A percentile compares a stretch with the other conserved stretches of the same genome.
phyloP scores from a whole-genome alignment of 129 eudicot genomes.

The Deinandra increscens region DNA sequence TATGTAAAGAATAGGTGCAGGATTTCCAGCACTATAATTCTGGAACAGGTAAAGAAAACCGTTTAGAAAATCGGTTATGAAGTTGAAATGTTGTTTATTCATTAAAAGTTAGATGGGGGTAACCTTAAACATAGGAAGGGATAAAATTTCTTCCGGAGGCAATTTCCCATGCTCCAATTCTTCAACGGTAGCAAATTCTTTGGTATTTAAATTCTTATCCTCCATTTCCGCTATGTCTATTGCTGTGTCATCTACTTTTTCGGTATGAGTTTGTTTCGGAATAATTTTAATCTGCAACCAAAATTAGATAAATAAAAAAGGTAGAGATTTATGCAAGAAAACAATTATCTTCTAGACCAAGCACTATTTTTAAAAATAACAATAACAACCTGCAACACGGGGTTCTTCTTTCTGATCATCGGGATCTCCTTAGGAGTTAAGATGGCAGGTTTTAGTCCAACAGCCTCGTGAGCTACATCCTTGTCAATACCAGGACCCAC shows the following conservation, averaged over 20 bases:
- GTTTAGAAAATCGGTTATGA: neutral
- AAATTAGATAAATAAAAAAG: neutral
- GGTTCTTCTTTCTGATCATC: constrained; percentile 73
- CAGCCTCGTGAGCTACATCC: constrained; percentile 88
- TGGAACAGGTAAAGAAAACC: constrained; percentile 34
- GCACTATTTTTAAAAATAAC: neutral
- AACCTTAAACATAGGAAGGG: constrained; percentile 98
- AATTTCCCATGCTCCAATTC: constrained; percentile 66
- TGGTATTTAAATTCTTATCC: constrained; percentile 24
- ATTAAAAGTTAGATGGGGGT: constrained; percentile 3
- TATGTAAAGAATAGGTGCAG: constrained; percentile 69
- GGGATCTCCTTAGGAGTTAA: constrained; percentile 91
- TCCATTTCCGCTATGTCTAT: constrained; percentile 37
- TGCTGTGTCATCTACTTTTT: constrained; percentile 32
- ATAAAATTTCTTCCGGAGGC: constrained; percentile 88
- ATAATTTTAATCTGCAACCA: constrained; percentile 67
- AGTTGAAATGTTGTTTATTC: neutral
- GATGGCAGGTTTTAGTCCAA: constrained; percentile 76
- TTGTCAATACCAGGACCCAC: constrained; percentile 91
- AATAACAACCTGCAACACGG: constrained; percentile 72
- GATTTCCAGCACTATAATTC: constrained; percentile 90
- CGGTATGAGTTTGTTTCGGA: constrained; percentile 57
- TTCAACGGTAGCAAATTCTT: constrained; percentile 56
- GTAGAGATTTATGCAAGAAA: neutral
- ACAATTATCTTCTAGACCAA: neutral